Evolutionary conservation across 2,329 filamentous ascomycete genomes (phyloP).

Genomic region (Ilyonectria sp.): DNA sequence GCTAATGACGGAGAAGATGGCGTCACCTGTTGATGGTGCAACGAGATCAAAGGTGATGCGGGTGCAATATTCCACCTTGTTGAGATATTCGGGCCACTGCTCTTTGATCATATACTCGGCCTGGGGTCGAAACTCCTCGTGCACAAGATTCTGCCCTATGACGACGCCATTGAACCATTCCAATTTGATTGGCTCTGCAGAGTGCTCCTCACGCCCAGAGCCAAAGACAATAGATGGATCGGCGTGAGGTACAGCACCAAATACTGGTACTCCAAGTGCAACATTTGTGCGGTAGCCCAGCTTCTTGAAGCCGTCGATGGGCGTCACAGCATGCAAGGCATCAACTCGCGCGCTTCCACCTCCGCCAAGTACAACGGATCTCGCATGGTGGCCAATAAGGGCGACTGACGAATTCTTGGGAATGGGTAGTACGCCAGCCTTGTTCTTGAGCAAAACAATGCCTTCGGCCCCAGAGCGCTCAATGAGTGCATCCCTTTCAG

Average conservation of each 20-base stretch:
- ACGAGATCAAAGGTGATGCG: conserved; percentile 25
- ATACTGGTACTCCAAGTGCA: conserved; percentile 20
- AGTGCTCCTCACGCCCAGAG: not conserved
- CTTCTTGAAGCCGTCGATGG: conserved; percentile 10
- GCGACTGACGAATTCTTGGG: conserved; percentile 38
- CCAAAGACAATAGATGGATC: conserved; percentile 11
- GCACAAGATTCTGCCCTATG: conserved; percentile 27
- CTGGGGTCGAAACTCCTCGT: conserved; percentile 16
- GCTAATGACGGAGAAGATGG: conserved; percentile 29
- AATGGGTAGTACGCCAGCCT: conserved; percentile 66
- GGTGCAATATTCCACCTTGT: conserved; percentile 23
- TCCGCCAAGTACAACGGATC: conserved; percentile 44
- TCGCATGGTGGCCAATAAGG: conserved; percentile 48
- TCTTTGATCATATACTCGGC: conserved; percentile 36
- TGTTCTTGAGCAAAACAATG: conserved; percentile 74
- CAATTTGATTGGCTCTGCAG: conserved; percentile 3
- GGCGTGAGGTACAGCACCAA: conserved; percentile 22
- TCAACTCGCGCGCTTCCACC: conserved; percentile 34
- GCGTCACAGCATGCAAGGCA: conserved; percentile 7
- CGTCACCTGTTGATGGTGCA: conserved; percentile 17
- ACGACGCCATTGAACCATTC: conserved; percentile 27
- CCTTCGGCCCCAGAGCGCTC: conserved; percentile 13
- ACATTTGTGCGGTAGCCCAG: conserved; percentile 3
- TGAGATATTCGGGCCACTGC: conserved; percentile 29
- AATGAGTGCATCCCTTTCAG: conserved; percentile 36